These are phyloP conservation scores for Besnoitia besnoiti DNA, from an alignment of 169 alveolate genomes.

Conservation along the genomic window DNA sequence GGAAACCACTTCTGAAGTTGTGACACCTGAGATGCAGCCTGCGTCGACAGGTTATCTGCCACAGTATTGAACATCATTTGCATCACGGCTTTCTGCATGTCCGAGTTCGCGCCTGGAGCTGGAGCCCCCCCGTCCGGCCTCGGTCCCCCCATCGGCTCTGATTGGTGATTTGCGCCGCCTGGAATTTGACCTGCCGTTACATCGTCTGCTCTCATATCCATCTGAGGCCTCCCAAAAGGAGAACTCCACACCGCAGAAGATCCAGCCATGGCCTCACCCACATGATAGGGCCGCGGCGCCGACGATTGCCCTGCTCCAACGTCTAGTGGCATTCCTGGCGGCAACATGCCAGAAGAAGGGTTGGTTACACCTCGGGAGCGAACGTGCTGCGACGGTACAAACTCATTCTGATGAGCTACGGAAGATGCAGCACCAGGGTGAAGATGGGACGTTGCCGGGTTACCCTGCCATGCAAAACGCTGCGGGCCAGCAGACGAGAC, in stretches of 20 bases:
- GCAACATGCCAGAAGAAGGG: neutral
- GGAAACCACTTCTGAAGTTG: conserved; percentile 43
- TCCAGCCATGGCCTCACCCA: neutral
- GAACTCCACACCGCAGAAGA: conserved; percentile 22
- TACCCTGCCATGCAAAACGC: neutral
- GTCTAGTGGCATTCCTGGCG: neutral
- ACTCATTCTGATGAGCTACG: neutral
- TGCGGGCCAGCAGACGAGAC: neutral
- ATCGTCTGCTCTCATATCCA: neutral
- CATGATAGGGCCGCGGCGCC: neutral
- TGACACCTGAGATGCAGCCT: conserved; percentile 20
- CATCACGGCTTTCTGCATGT: conserved; percentile 20
- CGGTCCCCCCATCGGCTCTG: neutral
- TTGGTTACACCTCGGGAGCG: neutral
- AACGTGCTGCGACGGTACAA: neutral
- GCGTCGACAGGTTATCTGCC: neutral
- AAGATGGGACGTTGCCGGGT: neutral
- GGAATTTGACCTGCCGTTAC: neutral
- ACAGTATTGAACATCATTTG: neutral
- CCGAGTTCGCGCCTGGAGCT: neutral
- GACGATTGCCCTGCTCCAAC: neutral
- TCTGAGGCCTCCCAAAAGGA: neutral
- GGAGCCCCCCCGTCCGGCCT: neutral
- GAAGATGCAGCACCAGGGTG: neutral
- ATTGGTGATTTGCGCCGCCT: neutral